Base-by-base conservation (phyloP, 2,329 filamentous ascomycete genomes). In the Lasiodiplodia sp. region DNA sequence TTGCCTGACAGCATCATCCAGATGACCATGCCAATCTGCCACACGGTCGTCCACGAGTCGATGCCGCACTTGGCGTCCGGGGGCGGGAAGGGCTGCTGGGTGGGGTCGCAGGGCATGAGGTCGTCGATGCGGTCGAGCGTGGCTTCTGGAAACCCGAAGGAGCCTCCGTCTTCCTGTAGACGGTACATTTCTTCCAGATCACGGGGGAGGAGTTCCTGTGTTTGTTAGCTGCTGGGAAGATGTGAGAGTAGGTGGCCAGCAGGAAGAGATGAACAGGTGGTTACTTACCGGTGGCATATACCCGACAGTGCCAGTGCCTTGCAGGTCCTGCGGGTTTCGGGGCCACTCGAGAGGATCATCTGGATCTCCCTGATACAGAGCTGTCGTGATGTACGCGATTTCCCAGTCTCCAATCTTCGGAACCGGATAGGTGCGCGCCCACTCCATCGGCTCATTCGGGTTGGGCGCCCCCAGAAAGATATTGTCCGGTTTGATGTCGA, bases 401-500 rank as follows among this genome's bases (percentile, higher is more conserved):
- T 16, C 51, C 23, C 23, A 53, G 8, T 53, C 53, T 7, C 18
- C 44, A 11, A 57, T 10, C 11, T 57, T 57, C n/a, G 55, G 55
- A n/a, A 18, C 14, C 1, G 55, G 55, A n/a, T 57, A 57, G 4
- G 2, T 4, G 31, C 55, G 31, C 31, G 31, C 31, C 31, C 31
- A 57, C 4, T 23, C 10, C 31, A 38, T 23, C 10, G 31, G 31
- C n/a, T 14, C 34, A 11, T 16, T 16, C 31, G 31, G 31, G 14
- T 57, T 10, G 10, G 55, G 53, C 18, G 28, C 18, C 16, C 31
- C 34, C 31, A 57, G 55, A 12, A 40, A 23, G 34, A 57, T 28
- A 34, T 57, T 57, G 11, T 18, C 21, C 11, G 55, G 55, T 34
- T 57, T 57, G 55, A 57, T 7, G 34, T 57, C 55, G 16, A 38